Conservation (phyloP, 176 grass and related monocot genomes). For the Rhipidocladum racemiflorum region DNA sequence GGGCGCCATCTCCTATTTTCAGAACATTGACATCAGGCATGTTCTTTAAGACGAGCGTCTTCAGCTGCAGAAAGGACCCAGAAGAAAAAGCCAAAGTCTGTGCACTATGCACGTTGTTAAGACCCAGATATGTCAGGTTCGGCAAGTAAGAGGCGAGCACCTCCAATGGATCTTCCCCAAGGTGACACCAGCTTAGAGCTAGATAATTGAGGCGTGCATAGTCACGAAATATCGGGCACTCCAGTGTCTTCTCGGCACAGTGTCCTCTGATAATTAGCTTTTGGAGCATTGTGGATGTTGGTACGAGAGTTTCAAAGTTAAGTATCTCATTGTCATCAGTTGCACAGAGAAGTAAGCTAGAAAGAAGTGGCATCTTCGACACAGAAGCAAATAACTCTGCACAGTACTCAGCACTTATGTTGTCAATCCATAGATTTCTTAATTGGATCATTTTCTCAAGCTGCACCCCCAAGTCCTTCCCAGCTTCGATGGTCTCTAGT, state of each 20-base stretch:
- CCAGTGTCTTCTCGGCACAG: background rate
- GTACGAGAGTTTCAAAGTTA: background rate
- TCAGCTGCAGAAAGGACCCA: background rate
- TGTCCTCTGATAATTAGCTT: constrained; percentile 2
- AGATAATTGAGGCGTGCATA: background rate
- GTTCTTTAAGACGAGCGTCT: too few species aligned
- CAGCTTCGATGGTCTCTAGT: too few species aligned
- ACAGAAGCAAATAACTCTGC: too few species aligned
- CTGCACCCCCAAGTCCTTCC: too few species aligned
- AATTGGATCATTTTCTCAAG: too few species aligned
- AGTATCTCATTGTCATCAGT: background rate
- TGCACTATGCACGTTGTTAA: background rate
- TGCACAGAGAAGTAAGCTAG: background rate
- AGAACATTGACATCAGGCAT: too few species aligned
- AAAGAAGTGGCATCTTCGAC: background rate
- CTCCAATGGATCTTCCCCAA: too few species aligned
- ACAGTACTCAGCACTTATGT: too few species aligned
- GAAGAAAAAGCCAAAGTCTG: background rate
- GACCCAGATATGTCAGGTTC: background rate
- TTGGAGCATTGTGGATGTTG: background rate
- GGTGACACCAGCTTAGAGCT: too few species aligned
- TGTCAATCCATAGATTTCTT: too few species aligned
- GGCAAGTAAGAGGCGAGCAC: background rate
- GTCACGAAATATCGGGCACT: background rate
- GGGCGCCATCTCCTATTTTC: background rate